Conservation (phyloP, 208 protist species). For the Porcisia deanei region DNA sequence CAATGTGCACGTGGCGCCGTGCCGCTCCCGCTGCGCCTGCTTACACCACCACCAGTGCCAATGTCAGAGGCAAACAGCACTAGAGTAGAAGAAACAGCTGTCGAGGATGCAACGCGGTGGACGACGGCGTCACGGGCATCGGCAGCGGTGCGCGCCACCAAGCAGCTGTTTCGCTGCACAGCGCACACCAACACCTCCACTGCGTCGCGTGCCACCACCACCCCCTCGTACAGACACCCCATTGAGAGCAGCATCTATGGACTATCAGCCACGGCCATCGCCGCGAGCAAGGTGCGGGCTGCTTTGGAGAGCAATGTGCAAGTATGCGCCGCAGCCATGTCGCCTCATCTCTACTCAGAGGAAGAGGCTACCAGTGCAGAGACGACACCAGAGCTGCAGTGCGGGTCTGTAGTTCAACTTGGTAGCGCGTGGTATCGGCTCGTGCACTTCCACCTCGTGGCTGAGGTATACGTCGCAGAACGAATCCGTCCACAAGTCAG, state of each 20-base stretch:
- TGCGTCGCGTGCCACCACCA: slow-evolving; percentile 38
- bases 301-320: slow-evolving; percentile 53
- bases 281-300: slow-evolving; percentile 37
- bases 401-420: slow-evolving; percentile 42
- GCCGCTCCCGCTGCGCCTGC: slow-evolving; percentile 15
- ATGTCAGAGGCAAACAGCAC: slow-evolving; percentile 2
- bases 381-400: slow-evolving; percentile 43
- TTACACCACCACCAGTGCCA: slow-evolving; percentile 31
- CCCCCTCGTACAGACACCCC: slow-evolving; percentile 39
- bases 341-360: slow-evolving; percentile 1
- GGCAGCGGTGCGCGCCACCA: slow-evolving; percentile 60
- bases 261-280: slow-evolving; percentile 37
- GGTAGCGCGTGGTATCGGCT: slow-evolving; percentile 44
- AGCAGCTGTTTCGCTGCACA: slow-evolving; percentile 66
- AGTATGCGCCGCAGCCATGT: slow-evolving; percentile 17
- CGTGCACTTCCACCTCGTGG: slow-evolving; percentile 53
- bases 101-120: slow-evolving; percentile 42
- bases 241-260: slow-evolving; percentile 71
- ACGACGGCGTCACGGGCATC: slow-evolving; percentile 36
- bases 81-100: background rate
- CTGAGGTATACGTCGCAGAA: slow-evolving; percentile 73
- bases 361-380: background rate
- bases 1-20: slow-evolving; percentile 7
- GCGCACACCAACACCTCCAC: slow-evolving; percentile 16
- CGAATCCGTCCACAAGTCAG: slow-evolving; percentile 24